A percentile compares a stretch with the other conserved stretches of the same genome.
phyloP scores from a whole-genome alignment of 2,329 filamentous ascomycete genomes.

The Leptographium wingfieldii region DNA sequence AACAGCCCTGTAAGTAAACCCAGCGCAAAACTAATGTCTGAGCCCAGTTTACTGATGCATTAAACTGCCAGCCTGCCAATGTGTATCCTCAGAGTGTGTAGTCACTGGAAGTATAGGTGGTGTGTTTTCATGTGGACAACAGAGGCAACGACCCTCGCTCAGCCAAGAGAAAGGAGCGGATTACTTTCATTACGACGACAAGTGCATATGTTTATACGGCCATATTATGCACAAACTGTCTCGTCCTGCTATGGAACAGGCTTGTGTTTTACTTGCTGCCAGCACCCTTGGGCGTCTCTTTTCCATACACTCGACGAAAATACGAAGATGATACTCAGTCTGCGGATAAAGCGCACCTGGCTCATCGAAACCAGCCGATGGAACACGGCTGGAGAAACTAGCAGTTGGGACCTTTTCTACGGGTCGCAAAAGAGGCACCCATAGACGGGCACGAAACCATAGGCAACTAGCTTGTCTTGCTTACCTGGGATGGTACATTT shows the following conservation, averaged over 20 bases:
- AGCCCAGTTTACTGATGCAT: neutral
- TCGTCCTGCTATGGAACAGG: neutral
- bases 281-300: neutral
- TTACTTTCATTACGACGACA: neutral
- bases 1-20: constrained; percentile 78
- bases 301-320: neutral
- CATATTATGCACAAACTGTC: neutral
- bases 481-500: neutral
- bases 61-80: constrained; percentile 33
- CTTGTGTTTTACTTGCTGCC: neutral
- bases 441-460: neutral
- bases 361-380: neutral
- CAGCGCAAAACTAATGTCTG: neutral
- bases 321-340: neutral
- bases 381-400: neutral
- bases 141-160: neutral
- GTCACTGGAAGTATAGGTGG: neutral
- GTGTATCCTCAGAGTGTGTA: constrained; percentile 45
- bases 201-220: neutral
- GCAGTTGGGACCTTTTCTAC: neutral
- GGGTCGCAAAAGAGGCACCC: neutral
- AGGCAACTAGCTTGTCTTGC: neutral
- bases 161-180: neutral
- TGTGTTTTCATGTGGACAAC: neutral
- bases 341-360: neutral